Conservation (phyloP, 345 rosid genomes). For the Eucalyptus fibrosa region DNA sequence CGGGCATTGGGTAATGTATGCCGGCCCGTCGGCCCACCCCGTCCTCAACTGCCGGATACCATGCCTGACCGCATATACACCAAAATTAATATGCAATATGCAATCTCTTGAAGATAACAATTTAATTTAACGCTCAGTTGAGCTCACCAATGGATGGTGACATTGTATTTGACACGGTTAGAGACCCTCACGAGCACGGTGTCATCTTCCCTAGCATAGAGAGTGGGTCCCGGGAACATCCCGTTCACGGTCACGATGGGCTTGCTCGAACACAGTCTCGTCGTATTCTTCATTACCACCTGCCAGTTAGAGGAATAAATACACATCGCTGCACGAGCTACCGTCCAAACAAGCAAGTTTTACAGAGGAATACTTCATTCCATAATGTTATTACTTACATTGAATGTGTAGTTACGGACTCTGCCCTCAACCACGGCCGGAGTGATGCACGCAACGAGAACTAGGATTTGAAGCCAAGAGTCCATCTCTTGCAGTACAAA, state of each 20-base stretch:
- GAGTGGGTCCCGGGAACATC: neutral
- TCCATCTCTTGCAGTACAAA: neutral
- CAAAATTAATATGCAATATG: neutral
- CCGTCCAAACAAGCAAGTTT: neutral
- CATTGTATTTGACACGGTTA: conserved; percentile 41
- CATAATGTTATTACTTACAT: neutral
- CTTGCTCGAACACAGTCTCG: neutral
- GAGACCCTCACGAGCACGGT: neutral
- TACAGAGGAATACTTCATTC: neutral
- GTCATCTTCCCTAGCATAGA: neutral
- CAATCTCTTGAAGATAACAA: neutral
- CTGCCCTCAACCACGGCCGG: neutral
- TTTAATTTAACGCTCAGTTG: neutral
- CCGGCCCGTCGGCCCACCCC: conserved; percentile 98
- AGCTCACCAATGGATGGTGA: neutral
- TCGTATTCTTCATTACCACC: neutral
- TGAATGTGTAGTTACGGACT: neutral
- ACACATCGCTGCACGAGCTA: neutral
- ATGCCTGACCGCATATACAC: neutral
- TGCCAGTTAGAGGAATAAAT: neutral
- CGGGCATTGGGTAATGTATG: conserved; percentile 87
- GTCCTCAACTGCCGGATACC: conserved; percentile 41
- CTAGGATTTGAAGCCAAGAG: neutral
- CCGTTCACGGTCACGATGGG: neutral
- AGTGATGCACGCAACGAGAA: neutral